Base-by-base conservation (phyloP, 768 basidiomycete species). In the Gloeophyllum trabeum region DNA sequence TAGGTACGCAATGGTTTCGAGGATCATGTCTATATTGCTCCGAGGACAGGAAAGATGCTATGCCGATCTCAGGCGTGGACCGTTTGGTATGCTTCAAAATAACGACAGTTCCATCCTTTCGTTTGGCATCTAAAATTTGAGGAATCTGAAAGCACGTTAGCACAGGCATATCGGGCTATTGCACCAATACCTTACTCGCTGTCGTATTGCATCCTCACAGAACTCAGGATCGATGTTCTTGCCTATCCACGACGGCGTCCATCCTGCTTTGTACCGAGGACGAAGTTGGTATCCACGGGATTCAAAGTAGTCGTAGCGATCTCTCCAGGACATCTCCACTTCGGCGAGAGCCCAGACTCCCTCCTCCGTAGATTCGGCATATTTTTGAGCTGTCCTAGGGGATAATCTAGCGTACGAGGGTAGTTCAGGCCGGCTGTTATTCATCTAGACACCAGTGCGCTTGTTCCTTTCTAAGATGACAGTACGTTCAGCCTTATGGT, bases 61-160 rank as follows among this genome's bases (percentile, higher is more conserved):
- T 32, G 16, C 16, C 16, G 10, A 32, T 32, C 28, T 32, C 28
- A 10, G 28, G 10, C 28, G 28, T 32, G 10, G 28, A 10, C 10
- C 16, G 10, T 16, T 16, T 32, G 10, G 28, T 32, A 10, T 30
- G 24, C 42, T 59, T 59, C 32, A 59, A 10, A 4, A 45, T 37
- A 19, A 58, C 54, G 26, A 47, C 30, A 0, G 25, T 24, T 1
- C 50, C 53, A 38, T 59, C 57, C 5, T 47, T 35, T 7, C 53
- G 51, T 4, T 36, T 43, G 16, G 57, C 56, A 24, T 52, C 49
- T 23, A 55, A 24, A 28, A 41, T 10, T 7, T 21, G 36, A 13
- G 36, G 10, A 37, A 7, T 21, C 36, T 37, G 16, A 10, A 32
- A 10, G 28, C 28, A 10, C 16, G 28, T 32, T 32, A 10, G 16